phyloP scores from a whole-genome alignment of 2,329 filamentous ascomycete genomes.

The Penicillium sp. region DNA sequence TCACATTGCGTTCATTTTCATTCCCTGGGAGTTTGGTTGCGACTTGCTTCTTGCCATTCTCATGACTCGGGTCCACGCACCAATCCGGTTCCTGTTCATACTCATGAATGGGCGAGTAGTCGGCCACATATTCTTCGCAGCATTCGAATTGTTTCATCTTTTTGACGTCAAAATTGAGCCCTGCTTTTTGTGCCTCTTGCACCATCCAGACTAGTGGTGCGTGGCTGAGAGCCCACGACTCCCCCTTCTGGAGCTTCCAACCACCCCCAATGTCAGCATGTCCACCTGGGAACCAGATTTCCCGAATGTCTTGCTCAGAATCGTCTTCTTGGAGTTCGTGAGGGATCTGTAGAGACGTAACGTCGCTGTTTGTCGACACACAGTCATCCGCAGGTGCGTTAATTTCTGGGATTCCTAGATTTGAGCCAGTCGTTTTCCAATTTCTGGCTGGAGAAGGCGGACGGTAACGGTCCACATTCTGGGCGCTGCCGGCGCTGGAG shows the following conservation, averaged over 20 bases:
- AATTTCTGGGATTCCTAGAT: constrained; percentile 26
- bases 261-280: constrained; percentile 78
- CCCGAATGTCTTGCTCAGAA: constrained; percentile 67
- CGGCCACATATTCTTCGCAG: constrained; percentile 40
- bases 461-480: constrained; percentile 25
- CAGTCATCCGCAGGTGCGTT: constrained; percentile 27
- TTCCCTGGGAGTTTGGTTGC: constrained; percentile 10
- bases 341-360: constrained; percentile 28
- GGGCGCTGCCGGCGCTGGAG: constrained; percentile 20
- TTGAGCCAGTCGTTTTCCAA: constrained; percentile 13
- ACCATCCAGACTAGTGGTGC: constrained; percentile 70
- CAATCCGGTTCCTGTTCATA: constrained; percentile 13
- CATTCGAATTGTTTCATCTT: constrained; percentile 67
- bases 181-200: constrained; percentile 59
- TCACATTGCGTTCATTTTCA: constrained; percentile 21
- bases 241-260: constrained; percentile 58
- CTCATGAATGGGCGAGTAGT: constrained; percentile 32
- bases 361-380: constrained; percentile 27
- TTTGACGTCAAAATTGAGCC: constrained; percentile 64
- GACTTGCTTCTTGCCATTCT: constrained; percentile 9
- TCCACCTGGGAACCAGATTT: constrained; percentile 70
- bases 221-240: constrained; percentile 60
- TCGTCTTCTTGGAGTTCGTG: constrained; percentile 26
- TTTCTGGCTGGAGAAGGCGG: constrained; percentile 19
- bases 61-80: constrained; percentile 10